Base-by-base conservation (phyloP, 2,329 filamentous ascomycete genomes). In the Fusarium nematophilum region DNA sequence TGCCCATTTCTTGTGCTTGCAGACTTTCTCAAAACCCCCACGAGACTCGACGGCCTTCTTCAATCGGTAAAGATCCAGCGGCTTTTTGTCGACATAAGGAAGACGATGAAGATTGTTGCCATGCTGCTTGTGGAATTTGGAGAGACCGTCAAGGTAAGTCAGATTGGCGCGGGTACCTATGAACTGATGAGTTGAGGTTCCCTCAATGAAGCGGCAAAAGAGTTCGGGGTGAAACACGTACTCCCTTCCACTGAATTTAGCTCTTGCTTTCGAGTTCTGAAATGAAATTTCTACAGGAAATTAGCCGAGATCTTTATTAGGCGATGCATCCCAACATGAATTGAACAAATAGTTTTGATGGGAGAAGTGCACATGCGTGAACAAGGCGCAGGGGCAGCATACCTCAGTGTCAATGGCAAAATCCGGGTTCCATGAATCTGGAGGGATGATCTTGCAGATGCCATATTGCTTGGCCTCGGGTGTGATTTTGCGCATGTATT, bases 351-450 rank as follows among this genome's bases (percentile, higher is more conserved):
- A 18, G 14, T 30, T 47, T 17, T 10, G 11, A 18, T 10, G 11
- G 15, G 48, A 40, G 30, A 31, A 13, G 31, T 43, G 50, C 59
- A 21, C 21, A 21, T 21, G 60, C 60, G 46, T 45, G 36, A 25
- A 21, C 9, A 44, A 27, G 51, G 31, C 38, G 37, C 26, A 58
- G 42, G 34, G 27, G 15, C 39, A 23, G 62, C 74, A 38, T 65
- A 97, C 94, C 87, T 97, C 93, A 17, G 94, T 98, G 73, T 99
- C 93, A 71, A 99, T 96, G 36, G 93, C 93, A 75, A 99, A 98
- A 13, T 92, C 84, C 7, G 95, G 95, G 70, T 96, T 94, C 95
- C 95, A 99, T 27, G 84, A 88, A 61, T 95, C 92, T 1, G 95
- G 95, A 5, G 95, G 95, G 52, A 99, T 91, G 59, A 99, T 92